A percentile compares a stretch with the other conserved stretches of the same genome.
Conservation (phyloP, 805 yeast genomes). For the Alloascoidea africana region DNA sequence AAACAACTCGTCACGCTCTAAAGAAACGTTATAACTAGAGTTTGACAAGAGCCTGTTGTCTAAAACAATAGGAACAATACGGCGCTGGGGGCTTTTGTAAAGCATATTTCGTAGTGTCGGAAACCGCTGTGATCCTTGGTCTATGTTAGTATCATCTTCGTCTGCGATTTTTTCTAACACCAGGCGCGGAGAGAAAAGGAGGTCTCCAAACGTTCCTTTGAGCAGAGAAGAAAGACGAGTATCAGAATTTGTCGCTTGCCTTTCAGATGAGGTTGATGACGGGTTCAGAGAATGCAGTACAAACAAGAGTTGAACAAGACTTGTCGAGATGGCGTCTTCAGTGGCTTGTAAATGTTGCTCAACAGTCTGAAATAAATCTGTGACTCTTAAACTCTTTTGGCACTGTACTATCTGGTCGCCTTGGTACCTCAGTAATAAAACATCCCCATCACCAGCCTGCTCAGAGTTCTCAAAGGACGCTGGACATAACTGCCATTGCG, state of each 20-base stretch:
- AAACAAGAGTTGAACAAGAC: not conserved
- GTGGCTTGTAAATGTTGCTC: not conserved
- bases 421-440: not conserved
- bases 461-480: constrained; percentile 14
- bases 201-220: not conserved
- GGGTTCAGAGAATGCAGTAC: not conserved
- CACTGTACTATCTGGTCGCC: not conserved
- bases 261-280: not conserved
- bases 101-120: not conserved
- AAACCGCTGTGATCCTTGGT: not conserved
- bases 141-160: not conserved
- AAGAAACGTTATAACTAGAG: not conserved
- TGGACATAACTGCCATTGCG: constrained; percentile 41
- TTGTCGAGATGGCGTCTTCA: not conserved
- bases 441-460: not conserved
- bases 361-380: not conserved
- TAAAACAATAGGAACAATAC: not conserved
- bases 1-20: not conserved
- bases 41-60: not conserved
- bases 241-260: not conserved
- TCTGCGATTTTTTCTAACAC: too few relatives aligned
- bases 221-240: not conserved
- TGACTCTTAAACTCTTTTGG: not conserved
- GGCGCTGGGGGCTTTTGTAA: not conserved
- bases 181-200: not conserved